Conservation (phyloP, 139 green algal species). For the Micromonas pusilla region DNA sequence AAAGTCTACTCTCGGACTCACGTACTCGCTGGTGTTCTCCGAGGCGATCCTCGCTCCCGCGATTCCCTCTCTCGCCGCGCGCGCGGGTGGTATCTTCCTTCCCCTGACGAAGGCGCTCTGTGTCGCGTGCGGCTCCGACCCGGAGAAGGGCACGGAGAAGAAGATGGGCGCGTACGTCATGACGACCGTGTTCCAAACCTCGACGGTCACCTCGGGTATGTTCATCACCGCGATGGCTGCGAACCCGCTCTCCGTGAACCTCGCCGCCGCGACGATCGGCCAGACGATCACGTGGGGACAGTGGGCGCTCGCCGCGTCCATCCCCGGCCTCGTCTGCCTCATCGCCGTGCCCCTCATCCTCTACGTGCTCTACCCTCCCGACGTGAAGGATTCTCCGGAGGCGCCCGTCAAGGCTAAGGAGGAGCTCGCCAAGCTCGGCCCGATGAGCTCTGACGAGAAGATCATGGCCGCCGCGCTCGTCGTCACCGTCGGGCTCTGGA, state of each 20-base stretch:
- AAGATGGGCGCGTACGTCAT: constrained; percentile 98
- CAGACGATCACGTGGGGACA: constrained; percentile 85
- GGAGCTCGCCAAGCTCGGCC: constrained; percentile 90
- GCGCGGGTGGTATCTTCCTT: constrained; percentile 96
- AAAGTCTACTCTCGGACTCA: constrained; percentile 93
- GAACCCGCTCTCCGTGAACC: constrained; percentile 93
- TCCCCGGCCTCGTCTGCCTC: constrained; percentile 81
- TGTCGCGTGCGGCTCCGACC: constrained; percentile 84
- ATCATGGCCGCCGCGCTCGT: constrained; percentile 81
- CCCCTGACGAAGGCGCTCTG: constrained; percentile 81
- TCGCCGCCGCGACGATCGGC: constrained; percentile 71
- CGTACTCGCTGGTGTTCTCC: constrained; percentile 88
- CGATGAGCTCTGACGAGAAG: constrained; percentile 90
- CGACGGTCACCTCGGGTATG: constrained; percentile 87
- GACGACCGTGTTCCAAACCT: constrained; percentile 91
- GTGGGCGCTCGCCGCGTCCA: constrained; percentile 85
- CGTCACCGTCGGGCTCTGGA: constrained; percentile 78
- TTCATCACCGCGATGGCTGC: constrained; percentile 99
- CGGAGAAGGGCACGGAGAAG: constrained; percentile 81
- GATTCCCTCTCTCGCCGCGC: constrained; percentile 92
- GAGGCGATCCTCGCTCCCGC: constrained; percentile 94
- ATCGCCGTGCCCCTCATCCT: constrained; percentile 80
- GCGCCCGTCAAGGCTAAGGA: constrained; percentile 74
- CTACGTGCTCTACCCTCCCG: constrained; percentile 91
- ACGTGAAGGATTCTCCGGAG: constrained; percentile 93